Conservation (phyloP, 192 early-diverging fungal genomes). For the Podila horticola region DNA sequence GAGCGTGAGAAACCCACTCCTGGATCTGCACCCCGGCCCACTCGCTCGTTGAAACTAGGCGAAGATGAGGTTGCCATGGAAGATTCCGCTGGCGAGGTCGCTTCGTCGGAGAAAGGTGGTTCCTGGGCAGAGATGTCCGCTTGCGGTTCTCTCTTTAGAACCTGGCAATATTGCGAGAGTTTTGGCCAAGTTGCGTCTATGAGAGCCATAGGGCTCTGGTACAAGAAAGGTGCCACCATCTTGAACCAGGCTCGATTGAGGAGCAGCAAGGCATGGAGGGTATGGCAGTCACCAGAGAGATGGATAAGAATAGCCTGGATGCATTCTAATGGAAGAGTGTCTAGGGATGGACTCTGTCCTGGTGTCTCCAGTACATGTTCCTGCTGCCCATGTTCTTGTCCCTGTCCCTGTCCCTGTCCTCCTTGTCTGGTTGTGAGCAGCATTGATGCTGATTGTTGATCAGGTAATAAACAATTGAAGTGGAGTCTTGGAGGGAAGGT, state of each 20-base stretch:
- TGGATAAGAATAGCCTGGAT: slow-evolving; percentile 41
- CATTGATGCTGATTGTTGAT: not conserved
- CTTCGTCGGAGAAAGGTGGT: not conserved
- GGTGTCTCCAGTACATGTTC: not conserved
- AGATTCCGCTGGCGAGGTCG: not conserved
- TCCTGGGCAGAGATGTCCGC: not conserved
- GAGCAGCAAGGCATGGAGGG: slow-evolving; percentile 33
- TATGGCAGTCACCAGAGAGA: slow-evolving; percentile 33
- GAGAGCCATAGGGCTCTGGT: slow-evolving; percentile 38
- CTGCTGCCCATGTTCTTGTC: not conserved
- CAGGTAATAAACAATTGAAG: too few relatives aligned
- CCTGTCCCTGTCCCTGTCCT: not conserved
- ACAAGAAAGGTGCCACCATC: slow-evolving; percentile 45
- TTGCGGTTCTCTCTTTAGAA: slow-evolving; percentile 26
- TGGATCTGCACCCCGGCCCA: not conserved
- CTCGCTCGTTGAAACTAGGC: not conserved
- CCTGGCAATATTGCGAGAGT: slow-evolving; percentile 25
- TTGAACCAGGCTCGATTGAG: slow-evolving; percentile 47
- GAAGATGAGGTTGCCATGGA: not conserved
- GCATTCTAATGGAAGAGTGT: slow-evolving; percentile 45
- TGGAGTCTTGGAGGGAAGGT: too few relatives aligned
- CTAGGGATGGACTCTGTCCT: slow-evolving; percentile 5
- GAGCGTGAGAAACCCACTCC: slow-evolving; percentile 9
- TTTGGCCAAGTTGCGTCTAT: slow-evolving; percentile 52
- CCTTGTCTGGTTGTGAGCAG: not conserved